Evolutionary conservation across 805 yeast species (phyloP).

Genomic region (Candida railenensis): DNA sequence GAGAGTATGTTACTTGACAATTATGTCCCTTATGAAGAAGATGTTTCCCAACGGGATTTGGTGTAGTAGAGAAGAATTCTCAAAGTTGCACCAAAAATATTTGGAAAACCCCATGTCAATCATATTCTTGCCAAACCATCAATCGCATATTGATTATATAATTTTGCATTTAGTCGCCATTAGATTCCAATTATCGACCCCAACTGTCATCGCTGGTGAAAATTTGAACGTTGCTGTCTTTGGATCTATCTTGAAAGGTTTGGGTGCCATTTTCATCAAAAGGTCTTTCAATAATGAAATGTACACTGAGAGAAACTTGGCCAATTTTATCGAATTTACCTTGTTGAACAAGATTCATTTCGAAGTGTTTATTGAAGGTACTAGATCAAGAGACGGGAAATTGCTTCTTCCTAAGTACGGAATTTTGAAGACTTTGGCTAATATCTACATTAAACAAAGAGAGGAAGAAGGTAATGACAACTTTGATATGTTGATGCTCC

Average conservation of each 20-base stretch:
- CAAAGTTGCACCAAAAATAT: constrained; percentile 28
- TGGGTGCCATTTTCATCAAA: constrained; percentile 60
- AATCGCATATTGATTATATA: constrained; percentile 61
- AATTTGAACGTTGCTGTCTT: constrained; percentile 59
- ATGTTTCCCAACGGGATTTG: constrained; percentile 46
- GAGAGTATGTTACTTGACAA: constrained; percentile 37
- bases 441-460: constrained; percentile 43
- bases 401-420: constrained; percentile 62
- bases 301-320: constrained; percentile 47
- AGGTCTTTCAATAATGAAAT: constrained; percentile 44
- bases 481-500: constrained; percentile 44
- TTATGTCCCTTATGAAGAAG: constrained; percentile 27
- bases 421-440: constrained; percentile 51
- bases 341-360: constrained; percentile 48
- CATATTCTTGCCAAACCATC: constrained; percentile 58
- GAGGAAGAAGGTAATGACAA: constrained; percentile 11
- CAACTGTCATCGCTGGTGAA: constrained; percentile 65
- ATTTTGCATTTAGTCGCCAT: constrained; percentile 53
- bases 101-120: constrained; percentile 42
- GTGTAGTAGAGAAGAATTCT: constrained; percentile 31
- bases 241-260: constrained; percentile 46
- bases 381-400: constrained; percentile 66
- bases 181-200: constrained; percentile 52
- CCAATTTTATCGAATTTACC: constrained; percentile 47
- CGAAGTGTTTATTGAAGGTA: constrained; percentile 67